Percentiles rank a stretch among this genome's conserved stretches.
phyloP scores from a whole-genome alignment of 768 basidiomycete species.

The Terana coerulea region DNA sequence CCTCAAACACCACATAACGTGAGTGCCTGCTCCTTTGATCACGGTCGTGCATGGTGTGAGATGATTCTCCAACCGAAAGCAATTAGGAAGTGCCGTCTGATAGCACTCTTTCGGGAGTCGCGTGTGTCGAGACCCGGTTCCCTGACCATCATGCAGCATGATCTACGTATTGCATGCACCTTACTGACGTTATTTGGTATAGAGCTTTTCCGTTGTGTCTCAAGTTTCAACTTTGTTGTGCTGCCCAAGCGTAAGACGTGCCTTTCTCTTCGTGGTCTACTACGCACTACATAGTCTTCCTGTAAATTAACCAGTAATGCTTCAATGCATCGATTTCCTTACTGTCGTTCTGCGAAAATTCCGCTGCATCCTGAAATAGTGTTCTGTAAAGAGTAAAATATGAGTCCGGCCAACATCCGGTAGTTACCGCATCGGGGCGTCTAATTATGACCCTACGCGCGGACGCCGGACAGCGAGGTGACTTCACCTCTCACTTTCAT shows the following conservation, averaged over 20 bases:
- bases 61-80: conserved; percentile 27
- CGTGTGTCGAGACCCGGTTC: conserved; percentile 18
- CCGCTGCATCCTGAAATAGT: no score
- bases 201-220: no score
- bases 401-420: not conserved
- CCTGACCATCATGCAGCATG: conserved; percentile 7
- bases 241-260: no score
- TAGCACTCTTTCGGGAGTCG: conserved; percentile 15
- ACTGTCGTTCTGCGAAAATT: no score
- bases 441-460: conserved; percentile 2
- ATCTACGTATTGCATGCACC: no score
- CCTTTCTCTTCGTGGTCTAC: no score
- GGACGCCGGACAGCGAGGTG: not conserved
- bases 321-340: no score
- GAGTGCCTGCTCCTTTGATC: not conserved
- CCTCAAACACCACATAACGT: not conserved
- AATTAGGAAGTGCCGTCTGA: conserved; percentile 32
- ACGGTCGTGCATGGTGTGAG: conserved; percentile 1
- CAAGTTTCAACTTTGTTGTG: no score
- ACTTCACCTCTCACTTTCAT: not conserved
- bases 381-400: not conserved
- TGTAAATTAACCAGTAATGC: no score
- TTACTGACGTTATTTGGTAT: no score
- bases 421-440: no score
- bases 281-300: no score